A percentile compares a stretch with the other conserved stretches of the same genome.
phyloP scores from a whole-genome alignment of 805 yeast species.

The Maudiozyma bulderi region DNA sequence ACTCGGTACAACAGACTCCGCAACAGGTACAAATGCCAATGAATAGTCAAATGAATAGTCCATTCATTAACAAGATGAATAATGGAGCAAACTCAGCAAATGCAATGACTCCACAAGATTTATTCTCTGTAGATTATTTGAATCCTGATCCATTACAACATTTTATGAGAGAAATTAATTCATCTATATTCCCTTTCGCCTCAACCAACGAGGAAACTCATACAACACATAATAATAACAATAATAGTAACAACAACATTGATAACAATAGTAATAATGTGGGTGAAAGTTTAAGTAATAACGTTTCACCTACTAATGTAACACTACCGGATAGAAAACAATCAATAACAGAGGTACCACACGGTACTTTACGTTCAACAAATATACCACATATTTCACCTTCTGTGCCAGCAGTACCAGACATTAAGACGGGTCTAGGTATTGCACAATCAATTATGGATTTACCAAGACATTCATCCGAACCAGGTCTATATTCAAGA shows the following conservation, averaged over 20 bases:
- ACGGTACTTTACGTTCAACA: not conserved
- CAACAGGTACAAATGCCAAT: slow-evolving; percentile 2
- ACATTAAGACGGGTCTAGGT: not conserved
- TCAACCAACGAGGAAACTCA: not conserved
- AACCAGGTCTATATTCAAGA: not conserved
- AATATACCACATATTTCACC: not conserved
- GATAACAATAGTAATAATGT: not conserved
- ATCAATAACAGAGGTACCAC: not conserved
- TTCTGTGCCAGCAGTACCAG: not conserved
- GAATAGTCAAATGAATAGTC: not conserved
- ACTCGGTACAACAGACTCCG: not conserved
- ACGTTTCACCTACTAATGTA: not conserved
- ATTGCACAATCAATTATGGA: not conserved
- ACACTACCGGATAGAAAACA: not conserved
- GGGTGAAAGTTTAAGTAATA: not conserved
- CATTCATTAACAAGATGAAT: not conserved
- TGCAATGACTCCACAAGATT: slow-evolving; percentile 4
- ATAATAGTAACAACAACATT: not conserved
- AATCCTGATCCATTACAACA: slow-evolving; percentile 16
- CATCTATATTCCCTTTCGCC: slow-evolving; percentile 4
- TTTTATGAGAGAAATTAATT: slow-evolving; percentile 15
- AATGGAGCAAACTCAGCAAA: not conserved
- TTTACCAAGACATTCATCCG: not conserved
- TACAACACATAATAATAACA: not conserved
- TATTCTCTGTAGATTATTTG: slow-evolving; percentile 13